Base-by-base conservation (phyloP, 2,329 filamentous ascomycete genomes). In the Colletotrichum graminicola region DNA sequence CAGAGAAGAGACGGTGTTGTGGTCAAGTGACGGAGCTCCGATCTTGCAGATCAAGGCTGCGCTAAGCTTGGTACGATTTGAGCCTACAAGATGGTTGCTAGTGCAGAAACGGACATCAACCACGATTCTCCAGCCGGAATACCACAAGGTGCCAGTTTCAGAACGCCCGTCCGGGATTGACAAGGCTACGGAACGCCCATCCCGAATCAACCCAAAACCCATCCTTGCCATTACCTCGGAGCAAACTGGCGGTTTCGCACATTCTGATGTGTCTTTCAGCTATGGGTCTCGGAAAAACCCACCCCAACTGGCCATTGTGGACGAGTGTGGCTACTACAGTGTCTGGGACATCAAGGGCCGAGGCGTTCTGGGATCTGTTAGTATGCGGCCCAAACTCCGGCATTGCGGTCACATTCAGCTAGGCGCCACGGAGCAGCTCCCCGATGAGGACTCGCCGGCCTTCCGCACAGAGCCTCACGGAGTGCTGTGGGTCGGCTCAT, bases 211-310 rank as follows among this genome's bases (percentile, higher is more conserved):
- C 49, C 80, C 87, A 2, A 89, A 89, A 55, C 86, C 85, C 0
- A 76, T 92, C 3, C 77, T 89, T 8, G 84, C 82, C 12, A 78
- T 94, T n/a, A 78, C 82, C 0, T 82, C 83, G 18, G 77, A 83
- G 2, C 80, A 86, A 39, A 91, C 88, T 0, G 89, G 88, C 1
- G 87, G 86, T 1, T 81, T 80, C 39, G 77, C 84, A 0, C 90
- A 93, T 75, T 85, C 85, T 0, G 90, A 94, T 79, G 83, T 92
- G 3, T 80, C 87, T 0, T 93, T 94, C 77, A 91, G 91, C 73
- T 88, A 91, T 0, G 79, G 80, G 5, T 76, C 76, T 6, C 74
- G 71, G 23, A 77, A 81, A 69, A 74, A 88, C 81, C 78, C 88
- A 84, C 86, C 89, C 1, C 90, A 92, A 75, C 80, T 94, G 63